phyloP scores from a whole-genome alignment of 768 basidiomycete species.

The Termitomyces sp. region DNA sequence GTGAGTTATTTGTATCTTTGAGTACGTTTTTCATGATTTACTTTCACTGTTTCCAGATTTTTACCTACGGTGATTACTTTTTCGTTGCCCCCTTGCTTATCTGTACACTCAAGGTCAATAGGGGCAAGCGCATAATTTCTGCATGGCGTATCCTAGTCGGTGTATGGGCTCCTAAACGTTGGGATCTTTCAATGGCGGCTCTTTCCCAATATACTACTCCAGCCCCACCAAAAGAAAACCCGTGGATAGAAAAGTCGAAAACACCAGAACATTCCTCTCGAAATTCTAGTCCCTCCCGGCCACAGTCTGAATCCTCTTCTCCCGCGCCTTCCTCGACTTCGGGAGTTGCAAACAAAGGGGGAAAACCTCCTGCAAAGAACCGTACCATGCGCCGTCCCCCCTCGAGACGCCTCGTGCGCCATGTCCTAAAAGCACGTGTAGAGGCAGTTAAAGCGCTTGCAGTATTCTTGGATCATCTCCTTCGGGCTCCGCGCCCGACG shows the following conservation, averaged over 20 bases:
- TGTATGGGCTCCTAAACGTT: constrained; percentile 82
- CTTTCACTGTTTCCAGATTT: constrained; percentile 39
- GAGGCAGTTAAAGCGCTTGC: constrained; percentile 78
- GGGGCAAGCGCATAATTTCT: constrained; percentile 81
- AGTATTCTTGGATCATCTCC: constrained; percentile 64
- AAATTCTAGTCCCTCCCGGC: constrained; percentile 9
- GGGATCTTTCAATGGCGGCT: constrained; percentile 75
- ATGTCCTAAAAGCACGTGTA: constrained; percentile 82
- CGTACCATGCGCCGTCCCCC: constrained; percentile 50
- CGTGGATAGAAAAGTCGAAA: constrained; percentile 58
- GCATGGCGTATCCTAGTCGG: constrained; percentile 98
- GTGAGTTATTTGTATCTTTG: constrained; percentile 36
- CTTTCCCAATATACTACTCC: constrained; percentile 72
- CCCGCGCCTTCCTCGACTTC: constrained; percentile 12
- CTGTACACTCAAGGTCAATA: constrained; percentile 25
- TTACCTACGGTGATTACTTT: constrained; percentile 64
- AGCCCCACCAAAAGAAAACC: constrained; percentile 57
- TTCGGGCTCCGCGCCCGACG: constrained; percentile 29
- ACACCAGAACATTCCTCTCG: constrained; percentile 18
- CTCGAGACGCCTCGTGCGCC: constrained; percentile 79
- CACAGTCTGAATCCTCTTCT: constrained; percentile 16
- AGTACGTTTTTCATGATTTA: constrained; percentile 16
- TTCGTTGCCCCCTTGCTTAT: constrained; percentile 3
- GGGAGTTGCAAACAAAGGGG: constrained; percentile 13
- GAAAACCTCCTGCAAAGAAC: constrained; percentile 38